These are phyloP conservation scores for Kwoniella mangroviensis DNA, from an alignment of 768 basidiomycete species.

Conservation along the genomic window DNA sequence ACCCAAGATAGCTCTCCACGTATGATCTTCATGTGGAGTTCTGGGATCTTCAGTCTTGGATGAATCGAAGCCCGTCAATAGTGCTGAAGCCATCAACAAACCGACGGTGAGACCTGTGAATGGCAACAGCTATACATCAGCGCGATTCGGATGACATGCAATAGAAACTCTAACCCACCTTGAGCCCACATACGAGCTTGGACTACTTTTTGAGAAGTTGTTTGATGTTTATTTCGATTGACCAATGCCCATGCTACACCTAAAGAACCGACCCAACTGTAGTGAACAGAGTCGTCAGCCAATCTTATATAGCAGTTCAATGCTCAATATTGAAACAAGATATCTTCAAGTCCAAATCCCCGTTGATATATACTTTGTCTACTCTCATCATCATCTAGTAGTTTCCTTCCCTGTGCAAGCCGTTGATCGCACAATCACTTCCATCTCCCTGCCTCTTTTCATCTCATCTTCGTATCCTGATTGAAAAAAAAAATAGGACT, in stretches of 20 bases:
- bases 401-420: background rate
- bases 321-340: too few relatives aligned
- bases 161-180: slow-evolving; percentile 32
- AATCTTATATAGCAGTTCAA: too few relatives aligned
- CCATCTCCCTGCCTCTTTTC: too few relatives aligned
- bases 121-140: background rate
- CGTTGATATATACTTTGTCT: too few relatives aligned
- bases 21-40: slow-evolving; percentile 39
- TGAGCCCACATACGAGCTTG: slow-evolving; percentile 58
- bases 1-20: slow-evolving; percentile 55
- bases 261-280: slow-evolving; percentile 54
- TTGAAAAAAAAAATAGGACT: slow-evolving; percentile 16
- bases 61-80: slow-evolving; percentile 42
- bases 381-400: background rate
- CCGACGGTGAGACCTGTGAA: slow-evolving; percentile 49
- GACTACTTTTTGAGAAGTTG: slow-evolving; percentile 56
- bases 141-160: background rate
- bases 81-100: slow-evolving; percentile 47
- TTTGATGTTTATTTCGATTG: slow-evolving; percentile 46
- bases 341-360: too few relatives aligned
- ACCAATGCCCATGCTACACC: slow-evolving; percentile 46
- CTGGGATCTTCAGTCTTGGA: slow-evolving; percentile 26
- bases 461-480: too few relatives aligned
- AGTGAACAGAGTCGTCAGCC: background rate
- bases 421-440: background rate